These are phyloP conservation scores for Earliella scabrosa DNA, from an alignment of 1,284 basidiomycete genomes.

Conservation along the genomic window DNA sequence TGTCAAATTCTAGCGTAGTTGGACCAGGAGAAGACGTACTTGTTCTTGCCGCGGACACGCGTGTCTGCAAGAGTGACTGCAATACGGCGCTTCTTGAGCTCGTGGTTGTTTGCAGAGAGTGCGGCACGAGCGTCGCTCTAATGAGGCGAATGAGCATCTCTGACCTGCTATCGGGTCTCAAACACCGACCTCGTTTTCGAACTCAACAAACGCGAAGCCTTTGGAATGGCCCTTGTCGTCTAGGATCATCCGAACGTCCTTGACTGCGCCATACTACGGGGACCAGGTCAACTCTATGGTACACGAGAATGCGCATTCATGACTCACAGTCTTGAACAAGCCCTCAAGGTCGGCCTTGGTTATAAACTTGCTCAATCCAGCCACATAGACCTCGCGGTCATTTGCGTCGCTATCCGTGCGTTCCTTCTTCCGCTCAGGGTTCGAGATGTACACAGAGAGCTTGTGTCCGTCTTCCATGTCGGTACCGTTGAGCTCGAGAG, in stretches of 20 bases:
- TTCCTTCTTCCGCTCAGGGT: slow-evolving; percentile 88
- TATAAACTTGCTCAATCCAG: slow-evolving; percentile 79
- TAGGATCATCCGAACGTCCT: slow-evolving; percentile 78
- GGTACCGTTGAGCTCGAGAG: slow-evolving; percentile 77
- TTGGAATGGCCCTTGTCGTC: slow-evolving; percentile 75
- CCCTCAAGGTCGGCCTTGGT: slow-evolving; percentile 76
- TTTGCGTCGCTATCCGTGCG: slow-evolving; percentile 86
- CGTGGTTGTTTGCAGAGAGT: slow-evolving; percentile 81
- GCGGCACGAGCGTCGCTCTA: slow-evolving; percentile 76
- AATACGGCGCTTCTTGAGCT: slow-evolving; percentile 84
- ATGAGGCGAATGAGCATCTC: not conserved
- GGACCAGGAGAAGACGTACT: slow-evolving; percentile 40
- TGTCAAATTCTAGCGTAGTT: not conserved
- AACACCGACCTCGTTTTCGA: slow-evolving; percentile 71
- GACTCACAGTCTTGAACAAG: slow-evolving; percentile 72
- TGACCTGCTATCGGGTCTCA: not conserved
- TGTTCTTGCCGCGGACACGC: slow-evolving; percentile 61
- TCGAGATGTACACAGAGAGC: slow-evolving; percentile 87
- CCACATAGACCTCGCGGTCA: slow-evolving; percentile 84
- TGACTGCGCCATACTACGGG: slow-evolving; percentile 83
- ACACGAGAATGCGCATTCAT: not conserved
- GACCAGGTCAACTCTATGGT: slow-evolving; percentile 1
- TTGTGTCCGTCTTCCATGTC: slow-evolving; percentile 71
- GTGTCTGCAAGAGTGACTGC: slow-evolving; percentile 83
- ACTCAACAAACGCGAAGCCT: slow-evolving; percentile 96